These are phyloP conservation scores for Xylaria sp. DNA, from an alignment of 2,329 filamentous ascomycete species.

Conservation along the genomic window DNA sequence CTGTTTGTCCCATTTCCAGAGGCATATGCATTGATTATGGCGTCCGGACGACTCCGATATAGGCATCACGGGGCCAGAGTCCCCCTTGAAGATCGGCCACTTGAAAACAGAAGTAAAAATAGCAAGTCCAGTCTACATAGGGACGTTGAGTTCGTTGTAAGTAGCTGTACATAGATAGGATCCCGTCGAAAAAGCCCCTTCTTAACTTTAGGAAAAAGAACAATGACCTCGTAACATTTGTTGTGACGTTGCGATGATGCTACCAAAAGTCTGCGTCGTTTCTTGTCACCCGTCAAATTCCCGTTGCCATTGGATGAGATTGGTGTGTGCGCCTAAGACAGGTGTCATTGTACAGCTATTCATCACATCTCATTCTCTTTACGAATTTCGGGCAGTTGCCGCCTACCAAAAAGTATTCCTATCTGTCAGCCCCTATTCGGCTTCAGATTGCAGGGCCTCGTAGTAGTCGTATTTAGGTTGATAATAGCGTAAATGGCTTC, in stretches of 20 bases:
- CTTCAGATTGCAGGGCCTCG: neutral
- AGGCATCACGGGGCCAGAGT: neutral
- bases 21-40: neutral
- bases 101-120: neutral
- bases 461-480: neutral
- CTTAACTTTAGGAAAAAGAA: neutral
- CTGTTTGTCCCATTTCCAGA: neutral
- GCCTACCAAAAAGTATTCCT: neutral
- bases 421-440: neutral
- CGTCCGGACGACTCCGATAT: neutral
- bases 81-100: neutral
- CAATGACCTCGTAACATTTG: neutral
- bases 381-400: neutral
- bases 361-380: neutral
- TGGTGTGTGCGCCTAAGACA: neutral
- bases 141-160: neutral
- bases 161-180: neutral
- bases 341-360: neutral
- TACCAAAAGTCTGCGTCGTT: neutral
- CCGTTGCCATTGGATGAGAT: neutral
- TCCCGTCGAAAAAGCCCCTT: neutral
- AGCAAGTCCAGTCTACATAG: neutral
- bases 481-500: neutral
- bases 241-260: neutral
- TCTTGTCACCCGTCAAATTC: no score